A percentile compares a stretch with the other conserved stretches of the same genome.
Conservation (phyloP, 1,284 basidiomycete species). For the Cryptococcus sp. region DNA sequence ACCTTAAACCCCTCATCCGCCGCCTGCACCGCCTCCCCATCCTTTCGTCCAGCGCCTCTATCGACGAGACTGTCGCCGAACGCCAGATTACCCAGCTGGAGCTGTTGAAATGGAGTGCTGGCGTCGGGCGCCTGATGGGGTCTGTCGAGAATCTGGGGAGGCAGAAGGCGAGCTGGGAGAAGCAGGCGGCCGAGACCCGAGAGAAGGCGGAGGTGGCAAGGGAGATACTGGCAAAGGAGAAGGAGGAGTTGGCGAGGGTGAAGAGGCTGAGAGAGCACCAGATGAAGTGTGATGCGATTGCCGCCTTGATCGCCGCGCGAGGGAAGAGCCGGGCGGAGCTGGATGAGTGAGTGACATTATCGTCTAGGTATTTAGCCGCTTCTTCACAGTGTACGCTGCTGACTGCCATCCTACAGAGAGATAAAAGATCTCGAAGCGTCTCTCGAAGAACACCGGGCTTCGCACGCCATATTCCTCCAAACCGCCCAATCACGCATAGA, state of each 20-base stretch:
- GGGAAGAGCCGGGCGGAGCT: constrained; percentile 35
- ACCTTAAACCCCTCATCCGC: constrained; percentile 32
- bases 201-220: background rate
- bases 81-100: constrained; percentile 15
- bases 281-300: constrained; percentile 42
- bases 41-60: background rate
- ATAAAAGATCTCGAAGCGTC: constrained; percentile 28
- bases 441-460: constrained; percentile 32
- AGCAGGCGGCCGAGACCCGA: constrained; percentile 25
- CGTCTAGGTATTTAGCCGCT: background rate
- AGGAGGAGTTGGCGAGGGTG: constrained; percentile 24
- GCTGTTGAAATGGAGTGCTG: constrained; percentile 32
- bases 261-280: constrained; percentile 33
- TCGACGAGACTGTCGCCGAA: constrained; percentile 3
- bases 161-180: constrained; percentile 28
- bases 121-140: constrained; percentile 35
- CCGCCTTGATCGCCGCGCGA: constrained; percentile 30
- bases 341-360: constrained; percentile 34
- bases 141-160: constrained; percentile 32
- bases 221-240: constrained; percentile 31
- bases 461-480: constrained; percentile 25
- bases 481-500: constrained; percentile 31
- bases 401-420: constrained; percentile 19
- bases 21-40: constrained; percentile 33
- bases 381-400: background rate